Conservation (phyloP, 768 basidiomycete species). For the Pleurotus platypus region DNA sequence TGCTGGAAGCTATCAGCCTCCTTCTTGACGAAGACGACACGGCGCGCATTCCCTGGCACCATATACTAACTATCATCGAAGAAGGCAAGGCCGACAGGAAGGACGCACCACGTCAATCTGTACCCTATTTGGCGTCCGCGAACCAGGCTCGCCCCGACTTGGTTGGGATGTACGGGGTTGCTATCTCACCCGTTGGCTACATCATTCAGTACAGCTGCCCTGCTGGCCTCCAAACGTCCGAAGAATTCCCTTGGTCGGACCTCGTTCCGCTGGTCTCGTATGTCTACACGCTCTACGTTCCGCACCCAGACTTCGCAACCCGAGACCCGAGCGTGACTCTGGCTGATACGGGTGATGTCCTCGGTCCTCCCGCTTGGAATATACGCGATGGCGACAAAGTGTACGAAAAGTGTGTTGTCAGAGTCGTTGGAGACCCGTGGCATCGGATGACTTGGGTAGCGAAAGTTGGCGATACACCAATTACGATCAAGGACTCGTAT, state of each 20-base stretch:
- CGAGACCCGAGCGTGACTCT: slow-evolving; percentile 6
- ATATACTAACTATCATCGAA: too few species aligned
- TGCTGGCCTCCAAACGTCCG: slow-evolving; percentile 4
- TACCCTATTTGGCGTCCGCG: slow-evolving; percentile 1
- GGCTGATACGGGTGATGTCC: not conserved
- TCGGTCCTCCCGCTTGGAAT: slow-evolving; percentile 1
- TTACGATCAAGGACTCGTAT: slow-evolving; percentile 4
- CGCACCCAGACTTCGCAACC: not conserved
- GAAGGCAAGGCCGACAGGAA: not conserved
- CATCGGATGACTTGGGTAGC: slow-evolving; percentile 7
- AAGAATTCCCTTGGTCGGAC: not conserved
- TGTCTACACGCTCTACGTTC: slow-evolving; percentile 8
- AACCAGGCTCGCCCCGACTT: slow-evolving; percentile 10
- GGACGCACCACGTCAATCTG: slow-evolving; percentile 4
- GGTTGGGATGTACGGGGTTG: slow-evolving; percentile 1
- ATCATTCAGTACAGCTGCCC: slow-evolving; percentile 6
- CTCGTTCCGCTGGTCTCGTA: slow-evolving; percentile 2
- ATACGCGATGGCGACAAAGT: not conserved
- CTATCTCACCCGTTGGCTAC: not conserved
- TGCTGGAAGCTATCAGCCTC: too few species aligned
- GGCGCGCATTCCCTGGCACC: too few species aligned
- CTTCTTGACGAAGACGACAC: too few species aligned
- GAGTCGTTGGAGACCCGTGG: slow-evolving; percentile 7
- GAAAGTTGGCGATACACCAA: not conserved
- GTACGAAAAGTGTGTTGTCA: slow-evolving; percentile 1